Conservation (phyloP, 2,329 filamentous ascomycete species). For the Penicillium sp. region DNA sequence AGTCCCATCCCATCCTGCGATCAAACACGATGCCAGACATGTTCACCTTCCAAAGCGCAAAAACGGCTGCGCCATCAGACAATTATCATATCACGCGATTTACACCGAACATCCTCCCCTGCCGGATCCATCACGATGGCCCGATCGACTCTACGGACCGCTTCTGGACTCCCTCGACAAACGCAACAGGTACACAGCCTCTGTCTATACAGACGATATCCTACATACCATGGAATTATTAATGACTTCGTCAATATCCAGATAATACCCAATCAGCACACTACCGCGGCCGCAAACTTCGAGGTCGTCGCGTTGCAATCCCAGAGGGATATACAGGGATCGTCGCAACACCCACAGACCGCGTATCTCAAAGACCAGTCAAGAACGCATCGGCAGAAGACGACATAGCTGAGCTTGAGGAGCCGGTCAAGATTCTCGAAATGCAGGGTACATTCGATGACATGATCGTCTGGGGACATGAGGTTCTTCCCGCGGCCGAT, state of each 20-base stretch:
- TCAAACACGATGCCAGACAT: constrained; percentile 25
- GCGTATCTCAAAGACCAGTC: constrained; percentile 28
- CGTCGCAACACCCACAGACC: constrained; percentile 50
- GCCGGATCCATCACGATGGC: constrained; percentile 73
- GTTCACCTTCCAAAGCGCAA: constrained; percentile 33
- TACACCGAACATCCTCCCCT: constrained; percentile 70
- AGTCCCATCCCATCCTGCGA: neutral
- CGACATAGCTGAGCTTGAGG: constrained; percentile 43
- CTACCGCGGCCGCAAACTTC: constrained; percentile 74
- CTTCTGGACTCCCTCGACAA: constrained; percentile 63
- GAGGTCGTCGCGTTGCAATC: constrained; percentile 60
- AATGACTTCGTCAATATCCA: constrained; percentile 1
- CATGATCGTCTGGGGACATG: constrained; percentile 80
- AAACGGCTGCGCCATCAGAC: constrained; percentile 18
- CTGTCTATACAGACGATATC: neutral
- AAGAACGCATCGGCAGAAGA: constrained; percentile 39
- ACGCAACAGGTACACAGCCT: constrained; percentile 37
- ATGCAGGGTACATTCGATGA: constrained; percentile 65
- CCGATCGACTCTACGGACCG: constrained; percentile 57
- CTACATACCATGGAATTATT: neutral
- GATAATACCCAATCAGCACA: constrained; percentile 52
- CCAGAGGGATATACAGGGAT: constrained; percentile 68
- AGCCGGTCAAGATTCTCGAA: constrained; percentile 55
- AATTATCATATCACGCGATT: constrained; percentile 34
- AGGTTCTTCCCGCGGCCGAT: constrained; percentile 56